These are phyloP conservation scores for Glycine tomentella DNA, from an alignment of 306 rosid genomes.

Conservation along the genomic window DNA sequence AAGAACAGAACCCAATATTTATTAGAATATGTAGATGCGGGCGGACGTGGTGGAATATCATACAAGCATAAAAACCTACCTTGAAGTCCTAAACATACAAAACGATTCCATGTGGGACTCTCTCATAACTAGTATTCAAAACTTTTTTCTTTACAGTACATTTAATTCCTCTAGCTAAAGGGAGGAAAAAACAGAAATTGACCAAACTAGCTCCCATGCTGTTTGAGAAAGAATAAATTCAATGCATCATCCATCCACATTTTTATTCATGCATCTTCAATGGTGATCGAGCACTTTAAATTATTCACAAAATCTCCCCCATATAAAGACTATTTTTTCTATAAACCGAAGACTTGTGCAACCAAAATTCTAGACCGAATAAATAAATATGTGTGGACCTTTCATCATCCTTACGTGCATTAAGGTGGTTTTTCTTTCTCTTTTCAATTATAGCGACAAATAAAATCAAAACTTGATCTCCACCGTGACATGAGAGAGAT, in stretches of 20 bases:
- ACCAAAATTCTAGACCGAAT: not conserved
- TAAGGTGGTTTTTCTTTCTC: not conserved
- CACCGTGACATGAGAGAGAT: not conserved
- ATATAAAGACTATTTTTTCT: slow-evolving; percentile 2
- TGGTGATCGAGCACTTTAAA: slow-evolving; percentile 32
- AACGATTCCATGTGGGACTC: slow-evolving; percentile 44
- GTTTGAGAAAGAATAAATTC: slow-evolving; percentile 36
- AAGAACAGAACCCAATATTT: slow-evolving; percentile 9
- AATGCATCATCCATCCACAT: slow-evolving; percentile 33
- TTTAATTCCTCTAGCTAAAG: slow-evolving; percentile 45
- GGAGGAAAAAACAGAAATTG: slow-evolving; percentile 34
- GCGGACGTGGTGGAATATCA: slow-evolving; percentile 43
- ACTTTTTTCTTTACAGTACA: slow-evolving; percentile 45
- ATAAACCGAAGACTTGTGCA: slow-evolving; percentile 18
- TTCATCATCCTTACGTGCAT: slow-evolving; percentile 35
- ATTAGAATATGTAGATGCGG: slow-evolving; percentile 4
- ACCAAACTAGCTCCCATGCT: slow-evolving; percentile 40
- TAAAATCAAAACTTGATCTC: not conserved
- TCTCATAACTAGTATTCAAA: slow-evolving; percentile 10
- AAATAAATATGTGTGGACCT: slow-evolving; percentile 21
- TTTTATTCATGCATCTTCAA: slow-evolving; percentile 37
- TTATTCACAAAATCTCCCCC: not conserved
- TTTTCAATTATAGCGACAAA: not conserved
- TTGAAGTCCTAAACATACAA: slow-evolving; percentile 44
- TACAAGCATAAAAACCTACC: slow-evolving; percentile 49